Percentiles rank a stretch among this genome's conserved stretches.
phyloP scores from a whole-genome alignment of 2,329 filamentous ascomycete genomes.

The Didymella keratinophila region DNA sequence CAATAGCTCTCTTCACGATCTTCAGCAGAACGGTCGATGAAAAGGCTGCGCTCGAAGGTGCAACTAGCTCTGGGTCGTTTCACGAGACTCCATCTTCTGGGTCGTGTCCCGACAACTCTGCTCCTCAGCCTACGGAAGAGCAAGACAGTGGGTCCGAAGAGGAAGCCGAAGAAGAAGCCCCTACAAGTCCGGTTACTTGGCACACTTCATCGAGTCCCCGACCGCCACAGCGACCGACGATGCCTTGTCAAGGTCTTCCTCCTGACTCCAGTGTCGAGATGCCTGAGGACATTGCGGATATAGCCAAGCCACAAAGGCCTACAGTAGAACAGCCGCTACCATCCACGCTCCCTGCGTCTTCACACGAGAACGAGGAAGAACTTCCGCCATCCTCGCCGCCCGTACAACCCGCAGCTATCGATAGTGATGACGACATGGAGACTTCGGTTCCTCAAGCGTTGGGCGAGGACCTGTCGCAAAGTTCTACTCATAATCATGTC shows the following conservation, averaged over 20 bases:
- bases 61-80: conserved; percentile 20
- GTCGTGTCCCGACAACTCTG: conserved; percentile 11
- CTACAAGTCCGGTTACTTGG: conserved; percentile 33
- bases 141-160: conserved; percentile 14
- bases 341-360: conserved; percentile 16
- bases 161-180: conserved; percentile 19
- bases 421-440: conserved; percentile 42
- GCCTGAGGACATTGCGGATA: not conserved
- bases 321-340: not conserved
- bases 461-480: conserved; percentile 29
- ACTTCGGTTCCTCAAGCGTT: conserved; percentile 38
- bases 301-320: not conserved
- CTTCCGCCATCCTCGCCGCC: conserved; percentile 33
- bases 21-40: conserved; percentile 31
- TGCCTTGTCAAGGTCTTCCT: conserved; percentile 28
- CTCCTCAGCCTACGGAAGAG: conserved; percentile 5
- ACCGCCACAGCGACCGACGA: conserved; percentile 25
- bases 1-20: conserved; percentile 42
- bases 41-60: conserved; percentile 22
- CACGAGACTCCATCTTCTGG: conserved; percentile 27
- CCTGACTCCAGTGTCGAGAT: conserved; percentile 42
- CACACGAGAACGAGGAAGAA: conserved; percentile 20
- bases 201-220: conserved; percentile 25
- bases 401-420: conserved; percentile 1
- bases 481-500: not conserved